Evolutionary conservation across 768 basidiomycete genomes (phyloP).

Genomic region (Leccinellum luteum): DNA sequence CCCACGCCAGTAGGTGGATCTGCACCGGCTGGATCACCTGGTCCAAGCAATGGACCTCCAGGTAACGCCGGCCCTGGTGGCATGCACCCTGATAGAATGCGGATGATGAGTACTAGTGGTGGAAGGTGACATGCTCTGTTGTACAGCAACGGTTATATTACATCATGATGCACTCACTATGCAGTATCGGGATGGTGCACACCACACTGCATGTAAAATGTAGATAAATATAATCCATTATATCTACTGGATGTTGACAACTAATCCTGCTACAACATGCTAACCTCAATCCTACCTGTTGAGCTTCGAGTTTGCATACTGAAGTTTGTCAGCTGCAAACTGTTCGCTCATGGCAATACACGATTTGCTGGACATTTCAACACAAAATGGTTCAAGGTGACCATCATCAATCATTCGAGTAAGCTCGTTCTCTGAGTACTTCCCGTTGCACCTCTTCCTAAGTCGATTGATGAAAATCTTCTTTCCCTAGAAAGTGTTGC

Average conservation of each 20-base stretch:
- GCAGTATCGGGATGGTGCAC: not conserved
- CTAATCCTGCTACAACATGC: not conserved
- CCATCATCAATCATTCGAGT: conserved; percentile 37
- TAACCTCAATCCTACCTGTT: not conserved
- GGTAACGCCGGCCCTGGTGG: conserved; percentile 50
- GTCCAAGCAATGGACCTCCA: conserved; percentile 26
- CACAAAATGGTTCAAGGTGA: conserved; percentile 44
- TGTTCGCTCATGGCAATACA: conserved; percentile 18
- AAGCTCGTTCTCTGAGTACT: conserved; percentile 35
- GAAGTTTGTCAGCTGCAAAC: conserved; percentile 23
- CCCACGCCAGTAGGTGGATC: conserved; percentile 42
- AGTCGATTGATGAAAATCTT: conserved; percentile 37
- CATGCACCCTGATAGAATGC: conserved; percentile 82
- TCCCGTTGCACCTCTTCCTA: conserved; percentile 33
- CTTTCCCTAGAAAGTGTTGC: conserved; percentile 24
- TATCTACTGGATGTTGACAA: not conserved
- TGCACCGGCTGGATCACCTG: conserved; percentile 41
- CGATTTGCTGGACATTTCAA: conserved; percentile 34
- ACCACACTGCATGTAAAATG: not conserved
- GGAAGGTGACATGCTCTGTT: conserved; percentile 15
- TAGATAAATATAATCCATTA: not conserved
- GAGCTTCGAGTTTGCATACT: conserved; percentile 10
- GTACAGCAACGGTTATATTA: not conserved
- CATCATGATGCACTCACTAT: not conserved
- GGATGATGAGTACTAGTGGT: conserved; percentile 59